phyloP scores from a whole-genome alignment of 306 rosid species.

The Pueraria montana region DNA sequence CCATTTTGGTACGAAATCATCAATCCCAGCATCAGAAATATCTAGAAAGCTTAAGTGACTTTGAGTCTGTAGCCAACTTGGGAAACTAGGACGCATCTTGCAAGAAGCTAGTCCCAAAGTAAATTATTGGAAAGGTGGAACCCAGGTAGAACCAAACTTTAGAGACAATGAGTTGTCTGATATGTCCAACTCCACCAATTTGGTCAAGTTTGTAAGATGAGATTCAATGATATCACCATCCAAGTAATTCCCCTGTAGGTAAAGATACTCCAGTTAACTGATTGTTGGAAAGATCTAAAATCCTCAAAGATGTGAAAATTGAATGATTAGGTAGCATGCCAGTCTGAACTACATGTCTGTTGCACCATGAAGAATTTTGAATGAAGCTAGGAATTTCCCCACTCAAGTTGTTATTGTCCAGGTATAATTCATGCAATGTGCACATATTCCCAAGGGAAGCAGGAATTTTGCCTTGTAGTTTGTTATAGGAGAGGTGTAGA shows the following conservation, averaged over 20 bases:
- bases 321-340: conserved; percentile 11
- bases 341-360: not conserved
- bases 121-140: not conserved
- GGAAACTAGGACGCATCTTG: conserved; percentile 37
- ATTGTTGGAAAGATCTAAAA: not conserved
- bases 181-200: fast-evolving
- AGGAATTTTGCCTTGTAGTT: conserved; percentile 29
- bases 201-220: conserved; percentile 3
- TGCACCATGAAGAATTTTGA: too few species aligned
- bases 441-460: conserved; percentile 13
- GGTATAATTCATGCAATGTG: not conserved
- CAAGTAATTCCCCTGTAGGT: too few species aligned
- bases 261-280: conserved; percentile 1
- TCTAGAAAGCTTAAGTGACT: fast-evolving
- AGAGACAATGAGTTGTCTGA: not conserved
- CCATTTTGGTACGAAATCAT: conserved; percentile 13
- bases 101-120: not conserved
- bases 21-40: conserved; percentile 7
- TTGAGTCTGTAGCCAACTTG: conserved; percentile 23
- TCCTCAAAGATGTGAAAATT: not conserved
- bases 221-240: conserved; percentile 16
- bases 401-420: not conserved
- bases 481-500: not conserved
- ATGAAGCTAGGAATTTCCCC: too few species aligned
- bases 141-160: too few species aligned